Evolutionary conservation across 2,329 filamentous ascomycete species (phyloP), one percentile per base, ranked within the genome.

Genomic region (Chrysoporthe austroafricana): DNA sequence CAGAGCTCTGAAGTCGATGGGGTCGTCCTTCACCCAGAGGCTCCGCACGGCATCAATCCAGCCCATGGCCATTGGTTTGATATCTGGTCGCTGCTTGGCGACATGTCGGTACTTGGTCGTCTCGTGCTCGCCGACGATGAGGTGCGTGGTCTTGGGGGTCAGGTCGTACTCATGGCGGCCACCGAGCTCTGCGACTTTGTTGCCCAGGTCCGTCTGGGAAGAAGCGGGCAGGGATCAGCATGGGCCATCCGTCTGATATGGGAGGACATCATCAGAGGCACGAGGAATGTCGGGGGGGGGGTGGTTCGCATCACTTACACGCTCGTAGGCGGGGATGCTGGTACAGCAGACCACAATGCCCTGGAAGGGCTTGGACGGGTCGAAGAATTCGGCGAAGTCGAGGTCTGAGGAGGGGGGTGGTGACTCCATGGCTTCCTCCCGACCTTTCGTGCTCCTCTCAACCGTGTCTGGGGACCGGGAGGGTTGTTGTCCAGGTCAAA

Each of bases 51-150:
- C 91, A 66, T 95, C 89, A 62, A 99, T 86, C 92, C 94, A 99
- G 74, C 88, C 86, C n/a, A 90, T 87, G 56, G 87, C 87, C 81
- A 99, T 90, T 62, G 94, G 90, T 76, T 88, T 89, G 74, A 99
- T 90, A 75, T 99, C 96, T 60, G 91, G 89, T 63, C 96, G 88
- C 77, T 95, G 91, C 76, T 90, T 92, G 64, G 95, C 96, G 74
- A 98, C 95, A 83, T 97, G 97, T 78, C 90, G 91, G 80, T 99
- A 99, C 79, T 99, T 99, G 62, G 91, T 88, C 0, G 95, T 98
- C 76, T 95, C 88, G 74, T 93, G 91, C 74, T 92, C 90, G 77
- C 94, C 96, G 70, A 97, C 93, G 71, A 99, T 87, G 59, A 99
- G 88, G 81, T 99, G 96, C 5, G 96, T 98, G 60, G 97, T 93